phyloP scores from a whole-genome alignment of 768 basidiomycete genomes.

The Kwoniella heveanensis region DNA sequence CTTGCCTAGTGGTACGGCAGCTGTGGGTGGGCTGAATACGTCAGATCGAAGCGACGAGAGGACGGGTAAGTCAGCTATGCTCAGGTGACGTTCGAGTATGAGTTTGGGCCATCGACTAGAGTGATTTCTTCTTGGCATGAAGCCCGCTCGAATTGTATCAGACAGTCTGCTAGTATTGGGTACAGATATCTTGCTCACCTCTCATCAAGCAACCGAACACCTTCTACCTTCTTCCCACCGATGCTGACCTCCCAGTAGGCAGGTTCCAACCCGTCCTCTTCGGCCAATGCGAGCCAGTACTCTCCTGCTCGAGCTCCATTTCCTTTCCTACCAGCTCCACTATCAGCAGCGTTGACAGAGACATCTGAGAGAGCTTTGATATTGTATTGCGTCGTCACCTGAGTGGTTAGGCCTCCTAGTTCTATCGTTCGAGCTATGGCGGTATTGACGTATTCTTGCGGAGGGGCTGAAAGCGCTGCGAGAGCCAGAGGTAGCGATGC shows the following conservation, averaged over 20 bases:
- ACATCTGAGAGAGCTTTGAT: conserved; percentile 68
- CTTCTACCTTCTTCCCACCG: conserved; percentile 43
- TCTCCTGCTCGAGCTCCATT: conserved; percentile 57
- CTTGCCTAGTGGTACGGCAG: conserved; percentile 28
- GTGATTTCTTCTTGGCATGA: no score
- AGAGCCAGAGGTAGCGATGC: conserved; percentile 20
- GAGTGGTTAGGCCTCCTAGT: conserved; percentile 82
- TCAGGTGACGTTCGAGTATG: no score
- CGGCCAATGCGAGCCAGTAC: conserved; percentile 48
- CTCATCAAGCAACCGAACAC: conserved; percentile 17
- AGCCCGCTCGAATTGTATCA: no score
- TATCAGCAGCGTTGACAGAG: no score
- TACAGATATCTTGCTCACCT: conserved; percentile 25
- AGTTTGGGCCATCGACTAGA: no score
- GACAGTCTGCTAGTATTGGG: no score
- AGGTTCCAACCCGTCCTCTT: conserved; percentile 33
- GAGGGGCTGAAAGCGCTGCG: conserved; percentile 19
- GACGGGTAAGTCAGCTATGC: not conserved
- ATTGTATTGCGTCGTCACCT: conserved; percentile 85
- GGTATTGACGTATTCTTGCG: conserved; percentile 59
- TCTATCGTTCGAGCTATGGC: conserved; percentile 86
- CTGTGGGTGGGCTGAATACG: conserved; percentile 36
- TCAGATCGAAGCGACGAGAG: not conserved
- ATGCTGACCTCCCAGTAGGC: conserved; percentile 54
- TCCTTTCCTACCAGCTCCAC: conserved; percentile 44